Percentiles rank a stretch among this genome's conserved stretches.
Conservation (phyloP, 176 grass and related monocot genomes). For the Carex cristatella region DNA sequence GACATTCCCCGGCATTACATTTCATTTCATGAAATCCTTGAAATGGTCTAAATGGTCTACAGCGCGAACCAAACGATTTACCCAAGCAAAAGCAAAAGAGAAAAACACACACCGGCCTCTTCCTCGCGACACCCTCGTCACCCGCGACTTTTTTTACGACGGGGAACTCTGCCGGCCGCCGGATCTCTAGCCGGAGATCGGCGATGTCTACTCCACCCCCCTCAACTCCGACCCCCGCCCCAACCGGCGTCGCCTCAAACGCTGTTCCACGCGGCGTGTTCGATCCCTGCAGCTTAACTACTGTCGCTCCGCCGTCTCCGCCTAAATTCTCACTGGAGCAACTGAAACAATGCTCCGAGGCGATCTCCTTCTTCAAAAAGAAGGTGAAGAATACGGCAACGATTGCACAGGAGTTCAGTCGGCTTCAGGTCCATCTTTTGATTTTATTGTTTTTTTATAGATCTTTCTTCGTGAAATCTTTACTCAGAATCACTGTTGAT, state of each 20-base stretch:
- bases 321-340: slow-evolving; percentile 27
- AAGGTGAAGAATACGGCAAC: slow-evolving; percentile 29
- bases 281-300: slow-evolving; percentile 15
- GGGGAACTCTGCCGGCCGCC: slow-evolving; percentile 32
- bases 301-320: not conserved
- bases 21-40: too few relatives aligned
- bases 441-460: not conserved
- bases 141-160: slow-evolving; percentile 36
- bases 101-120: not conserved
- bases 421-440: slow-evolving; percentile 47
- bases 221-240: not conserved
- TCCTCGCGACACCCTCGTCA: not conserved
- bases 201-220: slow-evolving; percentile 34
- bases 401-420: slow-evolving; percentile 37
- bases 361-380: slow-evolving; percentile 43
- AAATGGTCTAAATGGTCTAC: too few relatives aligned
- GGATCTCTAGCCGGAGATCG: slow-evolving; percentile 13
- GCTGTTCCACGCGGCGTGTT: not conserved
- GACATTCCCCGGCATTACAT: too few relatives aligned
- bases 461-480: not conserved
- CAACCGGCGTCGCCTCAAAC: slow-evolving; percentile 13
- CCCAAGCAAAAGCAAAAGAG: not conserved
- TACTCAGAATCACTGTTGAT: not conserved
- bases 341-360: slow-evolving; percentile 38
- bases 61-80: not conserved